Evolutionary conservation across 371 early-diverging fungal species (phyloP).

Genomic region (Haplosporangium sp.): DNA sequence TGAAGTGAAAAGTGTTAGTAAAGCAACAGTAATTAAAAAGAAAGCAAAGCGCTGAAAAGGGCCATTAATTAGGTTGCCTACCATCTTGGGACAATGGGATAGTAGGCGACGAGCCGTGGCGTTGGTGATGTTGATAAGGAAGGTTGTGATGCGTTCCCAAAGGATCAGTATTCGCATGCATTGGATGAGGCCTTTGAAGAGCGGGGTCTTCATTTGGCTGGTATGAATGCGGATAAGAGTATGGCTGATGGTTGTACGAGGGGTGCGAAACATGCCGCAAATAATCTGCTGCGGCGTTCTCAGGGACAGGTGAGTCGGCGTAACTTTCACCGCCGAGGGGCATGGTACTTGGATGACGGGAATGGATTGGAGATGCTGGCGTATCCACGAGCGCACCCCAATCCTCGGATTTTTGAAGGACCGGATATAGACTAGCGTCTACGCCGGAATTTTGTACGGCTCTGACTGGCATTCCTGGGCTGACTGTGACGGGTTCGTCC

Average conservation of each 20-base stretch:
- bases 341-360: slow-evolving; percentile 10
- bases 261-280: slow-evolving; percentile 17
- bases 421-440: slow-evolving; percentile 6
- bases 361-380: slow-evolving; percentile 32
- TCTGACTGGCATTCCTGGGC: not conserved
- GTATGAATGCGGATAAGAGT: slow-evolving; percentile 4
- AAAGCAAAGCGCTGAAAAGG: not conserved
- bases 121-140: slow-evolving; percentile 26
- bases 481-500: slow-evolving; percentile 1
- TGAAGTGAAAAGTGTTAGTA: too few species aligned
- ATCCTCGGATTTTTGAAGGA: slow-evolving; percentile 47
- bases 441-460: not conserved
- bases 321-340: slow-evolving; percentile 8
- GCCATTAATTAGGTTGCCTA: not conserved
- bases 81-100: slow-evolving; percentile 4
- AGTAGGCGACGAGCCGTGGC: slow-evolving; percentile 24
- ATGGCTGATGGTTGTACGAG: slow-evolving; percentile 1
- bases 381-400: slow-evolving; percentile 45
- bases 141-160: not conserved
- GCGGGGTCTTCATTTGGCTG: slow-evolving; percentile 9
- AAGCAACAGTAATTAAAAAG: not conserved
- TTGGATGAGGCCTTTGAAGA: not conserved
- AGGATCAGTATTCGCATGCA: slow-evolving; percentile 7
- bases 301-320: slow-evolving; percentile 37
- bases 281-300: slow-evolving; percentile 21